phyloP scores from a whole-genome alignment of 2,329 filamentous ascomycete genomes.

The Onygenales sp. region DNA sequence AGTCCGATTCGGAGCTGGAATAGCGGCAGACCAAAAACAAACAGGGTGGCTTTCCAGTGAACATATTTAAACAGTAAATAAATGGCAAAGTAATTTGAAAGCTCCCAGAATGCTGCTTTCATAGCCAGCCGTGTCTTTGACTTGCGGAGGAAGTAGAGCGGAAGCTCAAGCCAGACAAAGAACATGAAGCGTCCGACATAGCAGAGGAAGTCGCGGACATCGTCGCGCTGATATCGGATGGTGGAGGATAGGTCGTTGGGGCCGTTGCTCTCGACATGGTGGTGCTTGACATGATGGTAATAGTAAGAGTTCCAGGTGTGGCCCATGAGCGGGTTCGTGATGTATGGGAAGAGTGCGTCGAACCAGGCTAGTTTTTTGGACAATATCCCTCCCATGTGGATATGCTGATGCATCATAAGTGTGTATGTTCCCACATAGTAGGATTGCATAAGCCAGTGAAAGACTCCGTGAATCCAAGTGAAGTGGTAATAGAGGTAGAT shows the following conservation, averaged over 20 bases:
- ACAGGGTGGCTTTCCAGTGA: conserved; percentile 50
- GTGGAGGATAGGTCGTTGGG: conserved; percentile 68
- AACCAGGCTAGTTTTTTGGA: conserved; percentile 45
- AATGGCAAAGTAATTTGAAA: conserved; percentile 46
- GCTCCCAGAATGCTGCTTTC: conserved; percentile 53
- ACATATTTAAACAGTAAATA: conserved; percentile 40
- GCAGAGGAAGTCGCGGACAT: conserved; percentile 54
- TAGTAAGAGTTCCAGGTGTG: conserved; percentile 81
- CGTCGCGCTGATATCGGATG: conserved; percentile 65
- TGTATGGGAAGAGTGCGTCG: conserved; percentile 61
- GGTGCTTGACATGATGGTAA: conserved; percentile 79
- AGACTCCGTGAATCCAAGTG: conserved; percentile 55
- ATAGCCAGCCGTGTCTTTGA: conserved; percentile 46
- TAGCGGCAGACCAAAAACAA: conserved; percentile 59
- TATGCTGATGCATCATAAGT: conserved; percentile 76
- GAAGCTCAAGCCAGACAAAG: conserved; percentile 65
- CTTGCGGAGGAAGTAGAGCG: conserved; percentile 61
- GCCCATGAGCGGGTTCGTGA: conserved; percentile 66
- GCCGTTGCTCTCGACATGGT: conserved; percentile 74
- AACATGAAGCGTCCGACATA: conserved; percentile 68
- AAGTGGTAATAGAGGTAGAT: conserved; percentile 57
- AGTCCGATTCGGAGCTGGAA: conserved; percentile 57
- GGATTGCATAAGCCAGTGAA: conserved; percentile 56
- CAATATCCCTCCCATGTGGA: conserved; percentile 65
- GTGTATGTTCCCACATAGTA: conserved; percentile 68